Base-by-base conservation (phyloP, 1,139 yeast genomes). In the Oligophagozyma castellii region DNA sequence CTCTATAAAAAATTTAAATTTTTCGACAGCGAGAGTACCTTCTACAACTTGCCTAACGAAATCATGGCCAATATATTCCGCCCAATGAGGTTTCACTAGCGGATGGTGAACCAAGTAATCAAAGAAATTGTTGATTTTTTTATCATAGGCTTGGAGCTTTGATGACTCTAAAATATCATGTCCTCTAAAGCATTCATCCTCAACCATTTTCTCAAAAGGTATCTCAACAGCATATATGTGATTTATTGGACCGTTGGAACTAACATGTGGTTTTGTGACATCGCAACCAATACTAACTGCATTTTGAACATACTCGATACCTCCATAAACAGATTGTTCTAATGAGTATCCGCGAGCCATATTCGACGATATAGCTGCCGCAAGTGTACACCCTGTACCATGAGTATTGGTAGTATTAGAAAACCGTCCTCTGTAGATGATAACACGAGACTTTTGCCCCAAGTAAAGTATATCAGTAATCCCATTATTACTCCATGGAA, bases 371-470 rank as follows among this genome's bases (percentile, higher is more conserved):
- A 84, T 75, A 1, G 93, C 66, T 1, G 94, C 74, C 0, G 93
- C 73, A 29, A 84, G 59, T 0, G 95, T 79, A 51, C 95, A 84
- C 1, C 95, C 95, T 2, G 95, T 81, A 6, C 95, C 95, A 50
- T 84, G 95, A 1, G 84, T 73, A 43, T 73, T 69, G 3, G 55
- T 48, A 2, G 81, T 62, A 3, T 56, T 51, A 12, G 73, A 52
- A 39, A 51, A 68, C 2, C 50, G 51, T 5, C 84, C 70, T 36
- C 63, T 61, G 46, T 67, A 71, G 1, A 69, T 48, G 2, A 63
- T 58, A 24, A 61, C 52, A 1, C 46, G 42, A 4, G 58, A 61
- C 0, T 45, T 40, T 3, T 47, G 38, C 2, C 69, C 62, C 34
- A 70, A 63, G 43, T 69, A 77, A 19, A 83, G 57, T 2, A 79